Base-by-base conservation (phyloP, 1,284 basidiomycete genomes). In the Kwoniella shivajii region DNA sequence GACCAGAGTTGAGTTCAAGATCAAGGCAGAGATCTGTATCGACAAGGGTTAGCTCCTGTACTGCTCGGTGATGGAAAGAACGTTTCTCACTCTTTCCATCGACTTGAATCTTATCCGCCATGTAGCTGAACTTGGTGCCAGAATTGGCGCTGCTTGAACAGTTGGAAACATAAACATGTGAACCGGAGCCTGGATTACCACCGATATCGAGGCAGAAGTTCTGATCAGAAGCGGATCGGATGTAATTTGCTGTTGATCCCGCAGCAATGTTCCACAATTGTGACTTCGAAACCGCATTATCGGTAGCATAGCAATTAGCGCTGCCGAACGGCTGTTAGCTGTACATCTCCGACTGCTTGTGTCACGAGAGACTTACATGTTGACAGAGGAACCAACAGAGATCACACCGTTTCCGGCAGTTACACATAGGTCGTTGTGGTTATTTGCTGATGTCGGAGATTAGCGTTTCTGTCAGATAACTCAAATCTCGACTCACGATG, bases 1-100 rank as follows among this genome's bases (percentile, higher is more conserved):
- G 30, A 3, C 39, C 50, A 5, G 61, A 63, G 14, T 50, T 52
- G 14, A 41, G 30, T 22, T 57, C 14, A 18, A 66, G 50, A 49
- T 66, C 67, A 46, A 67, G 41, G 41, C 65, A 66, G 50, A 53
- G 42, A 43, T 57, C 61, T 63, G 36, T 22, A 22, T 11, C 39
- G 39, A 7, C 16, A 20, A 10, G 30, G 22, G 13, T 22, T 16
- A 39, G 16, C 22, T 16, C 10, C n/a, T 6, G 6, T 14, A 22
- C 4, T n/a, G 34, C 10, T n/a, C 34, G 10, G 10, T 10, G 9
- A 20, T 20, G 39, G 39, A 20, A 10, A 42, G 39, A 42, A 11
- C 11, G 16, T 14, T 20, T 31, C 51, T 50, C 36, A 58, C 57
- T 33, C n/a, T 31, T 49, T 6, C 46, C 47, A 9, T 37, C 27